Evolutionary conservation across 1,139 yeast genomes (phyloP).

Genomic region (Sugiyamaella castrensis): DNA sequence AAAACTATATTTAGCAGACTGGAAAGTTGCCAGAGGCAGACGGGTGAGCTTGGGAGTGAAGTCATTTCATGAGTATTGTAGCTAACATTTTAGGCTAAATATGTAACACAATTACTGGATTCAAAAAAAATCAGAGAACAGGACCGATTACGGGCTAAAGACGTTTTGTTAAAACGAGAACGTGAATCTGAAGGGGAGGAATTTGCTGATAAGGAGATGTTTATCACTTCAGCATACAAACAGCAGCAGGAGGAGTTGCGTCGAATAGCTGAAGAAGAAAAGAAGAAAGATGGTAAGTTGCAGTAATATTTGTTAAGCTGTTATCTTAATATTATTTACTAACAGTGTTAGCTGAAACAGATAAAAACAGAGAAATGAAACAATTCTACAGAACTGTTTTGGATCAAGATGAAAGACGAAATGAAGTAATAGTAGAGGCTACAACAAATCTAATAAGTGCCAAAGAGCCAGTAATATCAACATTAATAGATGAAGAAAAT

Average conservation of each 20-base stretch:
- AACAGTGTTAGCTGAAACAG: conserved; percentile 7
- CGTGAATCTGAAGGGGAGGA: conserved; percentile 39
- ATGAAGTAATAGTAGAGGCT: conserved; percentile 10
- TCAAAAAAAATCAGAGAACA: conserved; percentile 43
- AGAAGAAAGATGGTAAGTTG: conserved; percentile 24
- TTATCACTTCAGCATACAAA: conserved; percentile 46
- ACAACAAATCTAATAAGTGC: neutral
- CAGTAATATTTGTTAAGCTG: neutral
- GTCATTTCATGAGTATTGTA: conserved; percentile 1
- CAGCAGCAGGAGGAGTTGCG: conserved; percentile 38
- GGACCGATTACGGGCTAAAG: conserved; percentile 40
- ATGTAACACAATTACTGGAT: conserved; percentile 40
- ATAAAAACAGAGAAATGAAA: conserved; percentile 20
- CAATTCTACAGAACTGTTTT: conserved; percentile 30
- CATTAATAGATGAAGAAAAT: neutral
- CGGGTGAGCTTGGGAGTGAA: too few species aligned
- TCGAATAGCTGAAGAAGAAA: conserved; percentile 29
- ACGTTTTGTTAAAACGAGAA: conserved; percentile 28
- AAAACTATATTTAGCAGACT: neutral
- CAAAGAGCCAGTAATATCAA: neutral
- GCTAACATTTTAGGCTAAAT: conserved; percentile 36
- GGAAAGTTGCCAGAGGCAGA: neutral
- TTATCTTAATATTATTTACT: neutral
- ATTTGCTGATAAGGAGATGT: conserved; percentile 42
- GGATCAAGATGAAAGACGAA: conserved; percentile 17